phyloP scores from a whole-genome alignment of 23 red algal genomes.

The Gracilaria domingensis region DNA sequence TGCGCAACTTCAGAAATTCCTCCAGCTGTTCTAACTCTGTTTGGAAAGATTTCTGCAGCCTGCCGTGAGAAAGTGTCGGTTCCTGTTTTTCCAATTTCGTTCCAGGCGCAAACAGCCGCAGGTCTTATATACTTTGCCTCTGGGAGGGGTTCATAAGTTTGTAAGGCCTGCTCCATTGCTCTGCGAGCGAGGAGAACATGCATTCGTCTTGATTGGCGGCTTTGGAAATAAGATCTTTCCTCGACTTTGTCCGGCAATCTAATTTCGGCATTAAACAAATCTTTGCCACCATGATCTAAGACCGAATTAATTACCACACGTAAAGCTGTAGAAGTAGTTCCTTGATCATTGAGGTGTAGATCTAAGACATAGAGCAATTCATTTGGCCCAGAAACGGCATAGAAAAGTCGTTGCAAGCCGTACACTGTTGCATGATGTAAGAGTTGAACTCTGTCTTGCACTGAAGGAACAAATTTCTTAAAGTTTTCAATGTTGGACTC shows the following conservation, averaged over 20 bases:
- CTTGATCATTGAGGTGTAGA: not conserved
- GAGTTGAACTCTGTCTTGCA: too few relatives aligned
- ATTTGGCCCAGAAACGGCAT: not conserved
- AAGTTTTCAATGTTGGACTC: too few relatives aligned
- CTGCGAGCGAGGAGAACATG: not conserved
- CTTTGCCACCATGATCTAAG: not conserved
- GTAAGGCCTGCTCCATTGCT: not conserved
- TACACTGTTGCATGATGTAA: not conserved
- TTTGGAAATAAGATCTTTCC: not conserved
- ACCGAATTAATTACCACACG: not conserved
- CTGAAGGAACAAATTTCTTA: too few relatives aligned
- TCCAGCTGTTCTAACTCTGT: not conserved
- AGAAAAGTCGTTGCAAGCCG: not conserved
- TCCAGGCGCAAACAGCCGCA: not conserved
- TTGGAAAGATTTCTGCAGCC: not conserved
- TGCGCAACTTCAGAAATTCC: constrained; percentile 15
- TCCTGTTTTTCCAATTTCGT: constrained; percentile 33
- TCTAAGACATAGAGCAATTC: not conserved
- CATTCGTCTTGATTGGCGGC: not conserved
- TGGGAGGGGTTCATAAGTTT: not conserved
- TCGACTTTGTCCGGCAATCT: not conserved
- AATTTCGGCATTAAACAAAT: not conserved
- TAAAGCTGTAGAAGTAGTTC: not conserved
- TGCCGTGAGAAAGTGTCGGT: constrained; percentile 19
- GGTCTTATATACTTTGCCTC: not conserved